Evolutionary conservation across 2,329 filamentous ascomycete genomes (phyloP), one percentile per base, ranked within the genome.

Genomic region (Scopulariopsis brevicaulis): DNA sequence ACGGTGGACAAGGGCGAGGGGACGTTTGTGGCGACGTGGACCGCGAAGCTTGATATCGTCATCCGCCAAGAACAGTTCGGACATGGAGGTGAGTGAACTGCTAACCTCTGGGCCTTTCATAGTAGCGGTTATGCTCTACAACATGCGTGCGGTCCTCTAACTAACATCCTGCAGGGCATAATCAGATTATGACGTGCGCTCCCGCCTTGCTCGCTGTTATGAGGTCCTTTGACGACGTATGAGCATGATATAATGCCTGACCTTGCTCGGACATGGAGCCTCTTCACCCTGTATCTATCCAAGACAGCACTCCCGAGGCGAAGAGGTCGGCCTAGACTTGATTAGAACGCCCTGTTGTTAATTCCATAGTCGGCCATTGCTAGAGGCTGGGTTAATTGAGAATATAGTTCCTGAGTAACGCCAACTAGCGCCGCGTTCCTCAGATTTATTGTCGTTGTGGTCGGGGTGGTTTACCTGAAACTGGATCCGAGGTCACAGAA

Each of bases 151-250:
- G 20, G 4, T 20, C 22, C n/a, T 50, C n/a, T 20, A 8, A 50
- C 20, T 20, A 11, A 24, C 4, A 22, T 50, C 20, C 12, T 22
- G 46, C 46, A 88, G 85, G 83, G 6, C 88, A 92, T 67, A 90
- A 90, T 66, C 74, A 80, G 55, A 77, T 91, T 46, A 79, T 89
- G 68, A 81, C 81, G 7, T 87, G 82, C 65, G 78, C 84, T 1
- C 78, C 84, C 4, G 81, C 90, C 18, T 69, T 79, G 10, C 70
- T 87, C 46, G 86, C 85, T 2, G 77, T 89, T 0, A 77, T 85
- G 74, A 78, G 84, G 60, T 81, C 81, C 1, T 90, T 90, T 68
- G 80, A 80, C 57, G 46, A 58, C 40, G 40, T n/a, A 46, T 46
- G 18, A 46, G n/a, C 15, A n/a, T 15, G 40, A 2, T 18, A 46